These are phyloP conservation scores for Aspergillus melleus DNA, from an alignment of 2,329 filamentous ascomycete genomes.

Conservation along the genomic window DNA sequence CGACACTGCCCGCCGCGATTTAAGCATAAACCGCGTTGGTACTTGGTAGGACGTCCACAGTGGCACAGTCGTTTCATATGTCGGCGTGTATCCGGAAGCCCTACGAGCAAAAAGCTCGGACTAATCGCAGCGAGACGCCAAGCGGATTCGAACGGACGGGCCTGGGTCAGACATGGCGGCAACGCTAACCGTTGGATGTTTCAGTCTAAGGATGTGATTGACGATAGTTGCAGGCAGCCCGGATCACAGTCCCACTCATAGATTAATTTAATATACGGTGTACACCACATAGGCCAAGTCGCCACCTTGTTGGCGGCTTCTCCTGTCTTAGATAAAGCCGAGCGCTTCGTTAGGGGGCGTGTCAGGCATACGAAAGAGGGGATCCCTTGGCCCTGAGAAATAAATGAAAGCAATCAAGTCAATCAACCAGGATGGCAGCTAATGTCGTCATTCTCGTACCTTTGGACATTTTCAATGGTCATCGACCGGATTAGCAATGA, in stretches of 20 bases:
- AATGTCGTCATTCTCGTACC: not conserved
- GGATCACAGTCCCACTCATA: conserved; percentile 6
- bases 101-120: conserved; percentile 3
- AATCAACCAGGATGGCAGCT: not conserved
- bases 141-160: not conserved
- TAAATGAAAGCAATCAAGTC: not conserved
- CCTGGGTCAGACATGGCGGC: conserved; percentile 1
- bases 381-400: not conserved
- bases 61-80: not conserved
- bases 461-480: not conserved
- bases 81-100: not conserved
- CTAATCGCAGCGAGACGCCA: not conserved
- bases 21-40: not conserved
- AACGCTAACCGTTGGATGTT: conserved; percentile 6
- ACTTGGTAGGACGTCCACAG: not conserved
- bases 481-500: not conserved
- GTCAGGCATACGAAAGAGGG: not conserved
- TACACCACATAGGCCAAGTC: not conserved
- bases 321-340: not conserved
- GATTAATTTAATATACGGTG: conserved; percentile 5
- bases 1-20: not conserved
- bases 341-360: not conserved
- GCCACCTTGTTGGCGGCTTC: not conserved
- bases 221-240: not conserved
- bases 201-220: conserved; percentile 5